phyloP scores from a whole-genome alignment of 768 basidiomycete genomes.

The Trametes elegans region DNA sequence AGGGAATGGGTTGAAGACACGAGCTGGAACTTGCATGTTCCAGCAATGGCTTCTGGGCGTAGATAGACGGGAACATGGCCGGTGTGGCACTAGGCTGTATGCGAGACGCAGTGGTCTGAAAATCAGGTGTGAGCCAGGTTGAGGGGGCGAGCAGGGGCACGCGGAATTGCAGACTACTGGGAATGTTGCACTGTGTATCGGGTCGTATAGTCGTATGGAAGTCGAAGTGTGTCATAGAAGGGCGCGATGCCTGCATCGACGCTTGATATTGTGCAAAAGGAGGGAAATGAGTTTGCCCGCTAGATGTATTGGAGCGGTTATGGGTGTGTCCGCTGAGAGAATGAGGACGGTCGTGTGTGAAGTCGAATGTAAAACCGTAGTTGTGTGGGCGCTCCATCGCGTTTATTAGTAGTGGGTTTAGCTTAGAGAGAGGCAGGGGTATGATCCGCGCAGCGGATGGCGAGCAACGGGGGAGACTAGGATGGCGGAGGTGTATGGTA shows the following conservation, averaged over 20 bases:
- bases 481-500: not conserved
- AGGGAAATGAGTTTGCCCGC: slow-evolving; percentile 5
- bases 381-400: slow-evolving; percentile 24
- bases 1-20: not conserved
- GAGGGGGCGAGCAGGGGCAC: slow-evolving; percentile 8
- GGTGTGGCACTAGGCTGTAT: not conserved
- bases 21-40: no score
- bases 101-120: slow-evolving; percentile 7
- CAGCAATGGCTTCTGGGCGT: no score
- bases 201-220: not conserved
- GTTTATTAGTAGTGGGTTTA: not conserved
- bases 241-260: slow-evolving; percentile 22
- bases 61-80: no score
- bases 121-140: slow-evolving; percentile 1
- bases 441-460: slow-evolving; percentile 10
- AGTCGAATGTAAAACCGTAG: slow-evolving; percentile 19
- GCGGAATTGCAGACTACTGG: slow-evolving; percentile 3
- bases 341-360: slow-evolving; percentile 8
- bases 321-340: not conserved
- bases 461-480: not conserved
- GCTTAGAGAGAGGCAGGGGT: not conserved
- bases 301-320: slow-evolving; percentile 6
- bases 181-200: no score
- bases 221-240: not conserved
- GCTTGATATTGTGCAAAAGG: slow-evolving; percentile 8